Conservation (phyloP, 2,329 filamentous ascomycete species). For the Verticillium longisporum region DNA sequence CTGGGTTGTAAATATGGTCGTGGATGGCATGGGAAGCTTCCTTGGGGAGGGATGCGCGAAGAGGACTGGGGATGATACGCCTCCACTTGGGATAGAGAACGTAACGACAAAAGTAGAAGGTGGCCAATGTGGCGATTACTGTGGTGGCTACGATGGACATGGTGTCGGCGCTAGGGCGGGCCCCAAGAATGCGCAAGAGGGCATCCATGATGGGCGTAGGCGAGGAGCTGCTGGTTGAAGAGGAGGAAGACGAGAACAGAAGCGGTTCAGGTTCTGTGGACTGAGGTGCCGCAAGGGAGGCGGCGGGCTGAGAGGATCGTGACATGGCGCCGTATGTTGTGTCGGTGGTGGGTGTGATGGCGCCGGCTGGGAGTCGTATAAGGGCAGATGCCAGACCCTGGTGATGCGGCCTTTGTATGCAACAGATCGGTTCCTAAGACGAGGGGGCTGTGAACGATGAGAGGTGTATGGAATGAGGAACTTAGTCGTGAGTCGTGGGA, state of each 20-base stretch:
- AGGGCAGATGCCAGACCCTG: neutral
- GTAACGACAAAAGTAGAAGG: slow-evolving; percentile 26
- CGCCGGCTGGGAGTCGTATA: neutral
- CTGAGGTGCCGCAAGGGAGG: neutral
- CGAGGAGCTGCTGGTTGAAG: neutral
- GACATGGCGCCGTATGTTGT: neutral
- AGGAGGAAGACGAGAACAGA: neutral
- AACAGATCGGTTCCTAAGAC: neutral
- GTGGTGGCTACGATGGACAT: slow-evolving; percentile 29
- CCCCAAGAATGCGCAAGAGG: neutral
- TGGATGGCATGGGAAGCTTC: slow-evolving; percentile 28
- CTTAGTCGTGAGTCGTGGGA: neutral
- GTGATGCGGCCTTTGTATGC: neutral
- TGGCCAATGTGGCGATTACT: slow-evolving; percentile 30
- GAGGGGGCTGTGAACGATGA: neutral
- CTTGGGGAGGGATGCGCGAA: slow-evolving; percentile 30
- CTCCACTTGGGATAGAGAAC: slow-evolving; percentile 32
- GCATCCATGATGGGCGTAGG: neutral
- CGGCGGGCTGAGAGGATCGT: neutral
- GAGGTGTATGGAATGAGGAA: neutral
- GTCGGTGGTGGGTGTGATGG: neutral
- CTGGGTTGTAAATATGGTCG: slow-evolving; percentile 51
- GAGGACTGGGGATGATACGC: slow-evolving; percentile 35
- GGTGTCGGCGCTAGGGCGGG: slow-evolving; percentile 9
- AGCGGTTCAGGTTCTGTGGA: neutral